Conservation (phyloP, 139 green algal species). For the Zygnema circumcarinatum region DNA sequence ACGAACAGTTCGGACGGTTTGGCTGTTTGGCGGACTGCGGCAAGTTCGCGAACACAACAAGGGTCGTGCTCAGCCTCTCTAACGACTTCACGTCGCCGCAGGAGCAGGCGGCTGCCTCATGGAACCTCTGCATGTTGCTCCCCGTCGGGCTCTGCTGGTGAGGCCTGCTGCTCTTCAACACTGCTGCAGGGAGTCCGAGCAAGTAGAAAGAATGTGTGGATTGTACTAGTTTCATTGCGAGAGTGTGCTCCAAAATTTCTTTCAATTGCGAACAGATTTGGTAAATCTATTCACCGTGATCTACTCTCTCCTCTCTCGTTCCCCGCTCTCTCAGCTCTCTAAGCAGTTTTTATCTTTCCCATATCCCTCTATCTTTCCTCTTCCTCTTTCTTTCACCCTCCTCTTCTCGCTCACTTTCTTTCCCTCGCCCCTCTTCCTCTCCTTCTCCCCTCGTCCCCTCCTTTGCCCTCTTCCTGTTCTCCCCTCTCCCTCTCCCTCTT, state of each 20-base stretch:
- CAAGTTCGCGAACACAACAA: conserved; percentile 8
- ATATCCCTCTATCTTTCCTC: too few relatives aligned
- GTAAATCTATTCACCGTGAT: too few relatives aligned
- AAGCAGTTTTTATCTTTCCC: too few relatives aligned
- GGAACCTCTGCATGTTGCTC: conserved; percentile 44
- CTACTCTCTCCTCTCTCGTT: not conserved
- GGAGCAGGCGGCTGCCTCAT: not conserved
- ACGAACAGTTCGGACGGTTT: conserved; percentile 81
- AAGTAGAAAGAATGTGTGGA: too few relatives aligned
- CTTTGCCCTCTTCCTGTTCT: not conserved
- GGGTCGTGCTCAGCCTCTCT: conserved; percentile 5
- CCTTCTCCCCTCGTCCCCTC: not conserved
- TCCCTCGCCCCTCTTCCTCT: not conserved
- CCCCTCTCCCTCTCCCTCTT: not conserved
- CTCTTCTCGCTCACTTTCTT: too few relatives aligned
- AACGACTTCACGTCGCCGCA: not conserved
- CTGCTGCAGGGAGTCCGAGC: too few relatives aligned
- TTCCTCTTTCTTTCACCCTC: too few relatives aligned
- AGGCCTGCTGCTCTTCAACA: too few relatives aligned
- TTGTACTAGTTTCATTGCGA: too few relatives aligned
- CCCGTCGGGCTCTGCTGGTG: conserved; percentile 38
- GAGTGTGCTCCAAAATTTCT: not conserved
- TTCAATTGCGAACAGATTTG: too few relatives aligned
- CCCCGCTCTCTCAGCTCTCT: too few relatives aligned
- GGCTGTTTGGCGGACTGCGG: conserved; percentile 85